A percentile compares a stretch with the other conserved stretches of the same genome.
phyloP scores from a whole-genome alignment of 805 yeast species.

The Saccharomyces cerevisiae region DNA sequence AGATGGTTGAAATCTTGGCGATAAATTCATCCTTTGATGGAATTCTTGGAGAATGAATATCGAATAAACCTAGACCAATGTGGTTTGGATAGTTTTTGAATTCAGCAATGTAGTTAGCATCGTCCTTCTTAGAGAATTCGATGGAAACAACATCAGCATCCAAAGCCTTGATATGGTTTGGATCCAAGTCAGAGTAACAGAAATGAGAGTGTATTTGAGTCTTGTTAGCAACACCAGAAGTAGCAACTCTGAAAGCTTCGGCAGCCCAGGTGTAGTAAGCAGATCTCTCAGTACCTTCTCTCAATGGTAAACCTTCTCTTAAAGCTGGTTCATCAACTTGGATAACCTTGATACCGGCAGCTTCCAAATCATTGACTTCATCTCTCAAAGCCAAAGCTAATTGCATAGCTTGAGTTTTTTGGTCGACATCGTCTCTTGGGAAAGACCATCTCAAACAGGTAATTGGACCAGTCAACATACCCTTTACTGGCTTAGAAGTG shows the following conservation, averaged over 20 bases:
- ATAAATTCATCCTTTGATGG: constrained; percentile 97
- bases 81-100: constrained; percentile 98
- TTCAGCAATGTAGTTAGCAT: constrained; percentile 95
- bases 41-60: constrained; percentile 99
- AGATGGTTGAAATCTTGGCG: constrained; percentile 85
- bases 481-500: constrained; percentile 94
- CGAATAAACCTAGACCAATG: constrained; percentile 98
- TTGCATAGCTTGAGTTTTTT: constrained; percentile 90
- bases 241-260: constrained; percentile 98
- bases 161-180: constrained; percentile 97
- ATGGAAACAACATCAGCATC: constrained; percentile 99
- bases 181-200: constrained; percentile 99
- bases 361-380: constrained; percentile 96
- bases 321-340: constrained; percentile 99
- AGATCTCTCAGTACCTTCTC: constrained; percentile 94
- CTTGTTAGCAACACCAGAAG: constrained; percentile 89
- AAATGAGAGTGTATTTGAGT: constrained; percentile 99
- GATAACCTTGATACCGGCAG: constrained; percentile 94
- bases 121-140: constrained; percentile 99
- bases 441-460: constrained; percentile 99
- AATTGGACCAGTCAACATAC: constrained; percentile 99
- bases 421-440: constrained; percentile 98
- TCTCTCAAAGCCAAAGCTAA: constrained; percentile 96
- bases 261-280: constrained; percentile 98
- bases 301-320: constrained; percentile 99